Evolutionary conservation across 2,329 filamentous ascomycete species (phyloP).

Genomic region (Sclerotinia minor): DNA sequence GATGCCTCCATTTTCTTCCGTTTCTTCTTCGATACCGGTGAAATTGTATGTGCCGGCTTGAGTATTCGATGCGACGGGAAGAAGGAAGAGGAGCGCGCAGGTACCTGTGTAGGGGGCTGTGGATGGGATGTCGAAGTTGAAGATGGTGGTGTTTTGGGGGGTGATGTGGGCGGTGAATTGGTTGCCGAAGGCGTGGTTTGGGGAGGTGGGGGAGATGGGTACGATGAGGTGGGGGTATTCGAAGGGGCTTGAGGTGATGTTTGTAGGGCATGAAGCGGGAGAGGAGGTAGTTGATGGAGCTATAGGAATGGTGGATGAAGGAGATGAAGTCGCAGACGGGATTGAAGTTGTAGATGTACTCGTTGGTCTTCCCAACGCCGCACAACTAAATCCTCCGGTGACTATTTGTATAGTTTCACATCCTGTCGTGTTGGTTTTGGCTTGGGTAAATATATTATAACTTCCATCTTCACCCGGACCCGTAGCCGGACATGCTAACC

Average conservation of each 20-base stretch:
- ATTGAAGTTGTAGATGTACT: neutral
- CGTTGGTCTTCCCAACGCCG: slow-evolving; percentile 29
- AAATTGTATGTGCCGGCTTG: slow-evolving; percentile 49
- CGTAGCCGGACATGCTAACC: slow-evolving; percentile 36
- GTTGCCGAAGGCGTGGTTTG: slow-evolving; percentile 54
- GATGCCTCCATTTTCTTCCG: slow-evolving; percentile 31
- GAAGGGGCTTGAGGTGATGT: slow-evolving; percentile 44
- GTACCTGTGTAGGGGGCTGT: slow-evolving; percentile 45
- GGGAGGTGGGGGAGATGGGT: slow-evolving; percentile 55
- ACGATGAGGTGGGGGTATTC: slow-evolving; percentile 64
- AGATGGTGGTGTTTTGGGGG: slow-evolving; percentile 49
- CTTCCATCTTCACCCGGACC: slow-evolving; percentile 37
- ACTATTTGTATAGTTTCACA: slow-evolving; percentile 35
- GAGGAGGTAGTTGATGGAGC: slow-evolving; percentile 7
- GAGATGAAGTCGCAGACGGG: slow-evolving; percentile 1
- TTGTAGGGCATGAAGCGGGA: slow-evolving; percentile 26
- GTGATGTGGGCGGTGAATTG: slow-evolving; percentile 58
- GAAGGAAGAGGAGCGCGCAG: slow-evolving; percentile 65
- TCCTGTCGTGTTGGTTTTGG: slow-evolving; percentile 31
- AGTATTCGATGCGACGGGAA: slow-evolving; percentile 56
- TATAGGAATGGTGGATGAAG: neutral
- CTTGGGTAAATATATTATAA: slow-evolving; percentile 35
- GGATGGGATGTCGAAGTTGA: slow-evolving; percentile 66
- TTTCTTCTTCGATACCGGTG: slow-evolving; percentile 54
- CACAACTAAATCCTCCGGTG: slow-evolving; percentile 35